Percentiles rank a stretch among this genome's conserved stretches.
These are phyloP conservation scores for Blastomyces gilchristii DNA, from an alignment of 2,329 filamentous ascomycete genomes.

Conservation along the genomic window DNA sequence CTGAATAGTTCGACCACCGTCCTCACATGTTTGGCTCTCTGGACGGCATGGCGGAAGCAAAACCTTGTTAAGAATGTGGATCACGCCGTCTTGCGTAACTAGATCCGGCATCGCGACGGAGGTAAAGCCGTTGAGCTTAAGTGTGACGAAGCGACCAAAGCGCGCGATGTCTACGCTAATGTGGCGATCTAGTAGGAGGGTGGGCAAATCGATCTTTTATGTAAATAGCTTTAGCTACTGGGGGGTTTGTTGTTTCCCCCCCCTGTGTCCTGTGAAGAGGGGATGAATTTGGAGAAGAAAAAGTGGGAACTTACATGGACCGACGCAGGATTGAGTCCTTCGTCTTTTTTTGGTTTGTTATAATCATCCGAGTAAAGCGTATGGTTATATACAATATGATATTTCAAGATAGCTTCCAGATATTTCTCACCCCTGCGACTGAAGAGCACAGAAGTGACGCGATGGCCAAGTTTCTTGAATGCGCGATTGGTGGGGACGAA, in stretches of 20 bases:
- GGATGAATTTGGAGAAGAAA: neutral
- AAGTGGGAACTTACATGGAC: constrained; percentile 26
- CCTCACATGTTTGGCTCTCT: constrained; percentile 20
- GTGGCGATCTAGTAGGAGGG: constrained; percentile 55
- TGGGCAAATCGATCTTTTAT: constrained; percentile 52
- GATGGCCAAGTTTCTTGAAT: constrained; percentile 63
- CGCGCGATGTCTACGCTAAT: constrained; percentile 61
- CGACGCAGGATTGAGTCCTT: constrained; percentile 30
- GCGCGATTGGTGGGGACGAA: constrained; percentile 75
- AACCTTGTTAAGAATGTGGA: constrained; percentile 64
- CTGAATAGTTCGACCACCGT: constrained; percentile 19
- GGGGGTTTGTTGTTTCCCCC: neutral
- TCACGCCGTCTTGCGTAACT: constrained; percentile 66
- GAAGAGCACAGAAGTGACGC: constrained; percentile 77
- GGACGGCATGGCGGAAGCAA: constrained; percentile 62
- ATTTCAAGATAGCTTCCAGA: constrained; percentile 65
- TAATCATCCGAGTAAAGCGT: constrained; percentile 78
- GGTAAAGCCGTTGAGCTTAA: constrained; percentile 66
- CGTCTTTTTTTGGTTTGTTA: constrained; percentile 42
- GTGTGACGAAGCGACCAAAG: constrained; percentile 56
- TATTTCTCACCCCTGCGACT: constrained; percentile 62
- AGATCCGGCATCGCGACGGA: constrained; percentile 58
- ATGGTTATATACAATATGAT: constrained; percentile 63
- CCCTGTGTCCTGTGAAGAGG: neutral
- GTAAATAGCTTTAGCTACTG: neutral